Conservation (phyloP, 1,139 yeast species). For the Pichia sp. region DNA sequence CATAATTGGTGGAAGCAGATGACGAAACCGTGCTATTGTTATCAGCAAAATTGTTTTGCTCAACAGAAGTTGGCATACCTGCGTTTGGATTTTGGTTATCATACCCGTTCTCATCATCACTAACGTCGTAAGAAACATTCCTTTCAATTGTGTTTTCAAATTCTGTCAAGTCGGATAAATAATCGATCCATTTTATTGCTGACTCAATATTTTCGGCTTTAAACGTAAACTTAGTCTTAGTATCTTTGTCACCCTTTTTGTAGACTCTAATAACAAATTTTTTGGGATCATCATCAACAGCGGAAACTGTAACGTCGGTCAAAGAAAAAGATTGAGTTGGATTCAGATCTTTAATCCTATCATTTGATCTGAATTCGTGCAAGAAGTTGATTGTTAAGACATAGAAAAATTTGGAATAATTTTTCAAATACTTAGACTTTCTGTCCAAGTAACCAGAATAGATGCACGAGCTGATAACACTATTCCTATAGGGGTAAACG, state of each 20-base stretch:
- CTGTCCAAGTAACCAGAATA: constrained; percentile 52
- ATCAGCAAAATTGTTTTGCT: constrained; percentile 6
- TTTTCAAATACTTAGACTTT: constrained; percentile 61
- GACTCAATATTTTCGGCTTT: constrained; percentile 34
- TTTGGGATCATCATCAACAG: constrained; percentile 31
- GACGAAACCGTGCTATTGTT: constrained; percentile 1
- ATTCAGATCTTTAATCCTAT: constrained; percentile 49
- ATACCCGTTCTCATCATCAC: constrained; percentile 10
- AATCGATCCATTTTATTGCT: constrained; percentile 43
- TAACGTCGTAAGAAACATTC: constrained; percentile 25
- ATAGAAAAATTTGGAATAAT: constrained; percentile 61
- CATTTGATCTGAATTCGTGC: constrained; percentile 66
- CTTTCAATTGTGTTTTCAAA: constrained; percentile 28
- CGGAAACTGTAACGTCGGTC: constrained; percentile 33
- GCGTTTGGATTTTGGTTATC: background rate
- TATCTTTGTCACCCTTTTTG: constrained; percentile 16
- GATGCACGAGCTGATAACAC: constrained; percentile 46
- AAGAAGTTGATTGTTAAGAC: constrained; percentile 68
- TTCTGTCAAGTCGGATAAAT: constrained; percentile 38
- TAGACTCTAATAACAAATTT: constrained; percentile 30
- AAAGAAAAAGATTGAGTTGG: constrained; percentile 41
- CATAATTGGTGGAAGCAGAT: background rate
- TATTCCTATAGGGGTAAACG: constrained; percentile 49
- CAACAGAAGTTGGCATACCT: constrained; percentile 1
- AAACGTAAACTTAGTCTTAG: constrained; percentile 29